A percentile compares a stretch with the other conserved stretches of the same genome.
phyloP scores from a whole-genome alignment of 257 asterid species.

The Penstemon newberryi region DNA sequence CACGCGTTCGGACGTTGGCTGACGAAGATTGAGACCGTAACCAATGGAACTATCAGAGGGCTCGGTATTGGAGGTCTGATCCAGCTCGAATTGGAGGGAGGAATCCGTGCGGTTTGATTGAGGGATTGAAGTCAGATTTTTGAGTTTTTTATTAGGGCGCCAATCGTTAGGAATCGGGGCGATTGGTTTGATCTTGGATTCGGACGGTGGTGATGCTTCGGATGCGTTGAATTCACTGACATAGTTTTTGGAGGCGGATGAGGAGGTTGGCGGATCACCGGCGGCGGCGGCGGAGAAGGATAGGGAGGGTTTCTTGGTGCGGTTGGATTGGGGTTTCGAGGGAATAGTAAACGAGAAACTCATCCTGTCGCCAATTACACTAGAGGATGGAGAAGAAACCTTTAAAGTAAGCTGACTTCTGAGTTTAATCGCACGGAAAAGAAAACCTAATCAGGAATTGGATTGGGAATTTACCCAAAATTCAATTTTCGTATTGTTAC shows the following conservation, averaged over 20 bases:
- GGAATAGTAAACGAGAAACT: slow-evolving; percentile 68
- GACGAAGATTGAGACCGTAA: slow-evolving; percentile 73
- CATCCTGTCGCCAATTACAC: slow-evolving; percentile 31
- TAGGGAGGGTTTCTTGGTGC: slow-evolving; percentile 39
- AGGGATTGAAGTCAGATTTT: slow-evolving; percentile 52
- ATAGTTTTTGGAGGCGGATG: slow-evolving; percentile 37
- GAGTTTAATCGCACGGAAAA: no score
- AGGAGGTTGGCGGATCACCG: slow-evolving; percentile 7
- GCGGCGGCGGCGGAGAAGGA: slow-evolving; percentile 27
- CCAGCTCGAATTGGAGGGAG: slow-evolving; percentile 61
- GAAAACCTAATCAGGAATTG: no score
- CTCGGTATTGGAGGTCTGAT: slow-evolving; percentile 39
- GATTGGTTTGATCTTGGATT: slow-evolving; percentile 37
- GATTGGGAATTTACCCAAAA: no score
- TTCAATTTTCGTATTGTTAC: no score
- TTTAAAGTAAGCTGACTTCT: no score
- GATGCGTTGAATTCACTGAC: slow-evolving; percentile 62
- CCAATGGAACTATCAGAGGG: slow-evolving; percentile 39
- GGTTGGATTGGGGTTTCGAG: slow-evolving; percentile 55
- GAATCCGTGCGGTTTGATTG: slow-evolving; percentile 37
- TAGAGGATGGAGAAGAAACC: no score
- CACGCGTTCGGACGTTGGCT: slow-evolving; percentile 3
- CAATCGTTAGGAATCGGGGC: slow-evolving; percentile 66
- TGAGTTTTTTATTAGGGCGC: slow-evolving; percentile 60
- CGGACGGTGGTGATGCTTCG: slow-evolving; percentile 37